phyloP scores from a whole-genome alignment of 176 grass and related monocot genomes.

The Triticum turgidum region DNA sequence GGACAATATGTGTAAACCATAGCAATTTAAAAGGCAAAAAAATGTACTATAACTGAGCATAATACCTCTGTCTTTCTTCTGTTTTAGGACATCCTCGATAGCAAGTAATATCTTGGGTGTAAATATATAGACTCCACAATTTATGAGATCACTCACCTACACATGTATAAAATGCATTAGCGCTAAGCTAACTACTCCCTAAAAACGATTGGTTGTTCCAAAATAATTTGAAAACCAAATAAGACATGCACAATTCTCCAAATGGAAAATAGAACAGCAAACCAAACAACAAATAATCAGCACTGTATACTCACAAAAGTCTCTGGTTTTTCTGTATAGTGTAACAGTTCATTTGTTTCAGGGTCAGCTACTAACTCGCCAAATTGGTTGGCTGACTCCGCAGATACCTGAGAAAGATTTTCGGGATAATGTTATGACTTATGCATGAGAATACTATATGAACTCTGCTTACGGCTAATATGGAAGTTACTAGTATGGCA shows the following conservation, averaged over 20 bases:
- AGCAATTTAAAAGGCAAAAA: not conserved
- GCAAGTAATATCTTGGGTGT: conserved; percentile 88
- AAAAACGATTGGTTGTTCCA: not conserved
- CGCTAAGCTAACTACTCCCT: not conserved
- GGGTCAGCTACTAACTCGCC: conserved; percentile 98
- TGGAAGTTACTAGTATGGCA: not conserved
- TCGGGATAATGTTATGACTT: conserved; percentile 5
- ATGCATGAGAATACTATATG: conserved; percentile 1
- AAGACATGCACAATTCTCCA: not conserved
- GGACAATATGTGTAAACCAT: not conserved
- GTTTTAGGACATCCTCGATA: conserved; percentile 82
- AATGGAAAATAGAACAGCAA: conserved; percentile 6
- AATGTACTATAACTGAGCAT: not conserved
- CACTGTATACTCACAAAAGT: conserved; percentile 85
- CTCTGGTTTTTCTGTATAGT: conserved; percentile 95
- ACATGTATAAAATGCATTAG: conserved; percentile 31
- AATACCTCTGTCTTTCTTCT: conserved; percentile 91
- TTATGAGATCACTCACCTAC: conserved; percentile 98
- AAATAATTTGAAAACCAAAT: not conserved
- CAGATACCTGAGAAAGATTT: conserved; percentile 67
- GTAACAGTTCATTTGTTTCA: conserved; percentile 91
- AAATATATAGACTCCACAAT: conserved; percentile 99
- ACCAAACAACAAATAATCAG: conserved; percentile 14
- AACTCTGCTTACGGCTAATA: not conserved
- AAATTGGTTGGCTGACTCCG: conserved; percentile 94